A percentile compares a stretch with the other conserved stretches of the same genome.
These are phyloP conservation scores for Tothia fuscella DNA, from an alignment of 2,329 filamentous ascomycete species.

Conservation along the genomic window DNA sequence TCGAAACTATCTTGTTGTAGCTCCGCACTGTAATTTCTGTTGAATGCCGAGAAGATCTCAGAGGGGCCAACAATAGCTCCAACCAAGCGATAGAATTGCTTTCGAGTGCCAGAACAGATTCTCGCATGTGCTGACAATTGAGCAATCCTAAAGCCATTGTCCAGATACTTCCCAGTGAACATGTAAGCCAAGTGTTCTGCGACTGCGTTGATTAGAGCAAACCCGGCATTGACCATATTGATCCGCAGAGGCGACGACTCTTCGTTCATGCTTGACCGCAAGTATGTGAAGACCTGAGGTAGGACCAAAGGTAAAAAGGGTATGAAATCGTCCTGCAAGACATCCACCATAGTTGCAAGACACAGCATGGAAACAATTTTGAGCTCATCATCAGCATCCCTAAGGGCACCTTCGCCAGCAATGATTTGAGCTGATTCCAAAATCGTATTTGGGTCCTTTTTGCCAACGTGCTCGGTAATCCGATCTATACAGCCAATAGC, in stretches of 20 bases:
- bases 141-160: conserved; percentile 59
- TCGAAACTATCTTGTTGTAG: conserved; percentile 44
- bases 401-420: conserved; percentile 63
- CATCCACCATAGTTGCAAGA: conserved; percentile 78
- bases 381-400: conserved; percentile 58
- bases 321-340: conserved; percentile 75
- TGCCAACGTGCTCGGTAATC: conserved; percentile 89
- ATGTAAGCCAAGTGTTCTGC: conserved; percentile 82
- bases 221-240: conserved; percentile 73
- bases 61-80: conserved; percentile 68
- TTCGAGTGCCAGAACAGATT: conserved; percentile 50
- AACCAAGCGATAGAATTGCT: conserved; percentile 59
- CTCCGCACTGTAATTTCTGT: conserved; percentile 60
- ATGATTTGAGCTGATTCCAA: conserved; percentile 65
- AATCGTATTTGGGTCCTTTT: conserved; percentile 72
- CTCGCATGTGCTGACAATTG: conserved; percentile 55
- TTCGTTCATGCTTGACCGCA: conserved; percentile 46
- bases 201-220: conserved; percentile 65
- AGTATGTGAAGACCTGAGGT: conserved; percentile 57
- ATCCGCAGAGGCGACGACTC: not conserved
- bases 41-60: conserved; percentile 60
- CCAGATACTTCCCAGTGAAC: conserved; percentile 63
- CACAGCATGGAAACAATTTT: conserved; percentile 79
- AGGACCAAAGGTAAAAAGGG: conserved; percentile 69
- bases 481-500: conserved; percentile 84